Evolutionary conservation across 2,329 filamentous ascomycete species (phyloP).

Genomic region (Aspergillus puulaauensis): DNA sequence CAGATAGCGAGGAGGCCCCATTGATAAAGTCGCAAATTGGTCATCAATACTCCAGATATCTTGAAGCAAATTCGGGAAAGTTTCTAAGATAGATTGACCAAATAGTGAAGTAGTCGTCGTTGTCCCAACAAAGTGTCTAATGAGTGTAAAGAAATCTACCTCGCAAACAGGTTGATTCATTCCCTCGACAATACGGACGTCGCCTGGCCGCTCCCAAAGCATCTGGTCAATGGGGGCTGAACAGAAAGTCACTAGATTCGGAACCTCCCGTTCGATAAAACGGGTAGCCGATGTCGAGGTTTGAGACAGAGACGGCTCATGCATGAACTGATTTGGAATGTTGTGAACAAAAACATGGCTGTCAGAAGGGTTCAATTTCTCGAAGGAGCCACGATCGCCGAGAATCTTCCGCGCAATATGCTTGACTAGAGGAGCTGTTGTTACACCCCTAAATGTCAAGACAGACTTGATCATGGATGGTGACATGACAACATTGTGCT

Average conservation of each 20-base stretch:
- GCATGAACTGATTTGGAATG: constrained; percentile 42
- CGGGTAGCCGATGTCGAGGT: constrained; percentile 38
- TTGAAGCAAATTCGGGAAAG: constrained; percentile 52
- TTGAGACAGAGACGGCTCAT: constrained; percentile 47
- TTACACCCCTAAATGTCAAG: constrained; percentile 31
- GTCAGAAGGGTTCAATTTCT: constrained; percentile 32
- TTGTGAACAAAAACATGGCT: constrained; percentile 42
- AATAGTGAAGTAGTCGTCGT: constrained; percentile 50
- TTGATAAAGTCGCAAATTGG: constrained; percentile 54
- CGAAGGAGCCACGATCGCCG: constrained; percentile 39
- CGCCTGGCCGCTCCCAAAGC: constrained; percentile 59
- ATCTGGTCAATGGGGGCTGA: constrained; percentile 61
- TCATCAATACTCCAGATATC: constrained; percentile 58
- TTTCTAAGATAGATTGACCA: constrained; percentile 52
- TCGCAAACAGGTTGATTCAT: constrained; percentile 49
- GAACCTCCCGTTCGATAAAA: constrained; percentile 47
- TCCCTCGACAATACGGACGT: constrained; percentile 43
- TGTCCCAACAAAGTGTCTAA: constrained; percentile 58
- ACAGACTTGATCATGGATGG: constrained; percentile 47
- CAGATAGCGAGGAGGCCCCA: constrained; percentile 56
- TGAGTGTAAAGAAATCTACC: constrained; percentile 51
- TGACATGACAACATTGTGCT: constrained; percentile 52
- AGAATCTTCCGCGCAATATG: constrained; percentile 44
- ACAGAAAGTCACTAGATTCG: constrained; percentile 60
- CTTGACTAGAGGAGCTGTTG: constrained; percentile 30